phyloP scores from a whole-genome alignment of 768 basidiomycete species.

The Tulasnella sp. region DNA sequence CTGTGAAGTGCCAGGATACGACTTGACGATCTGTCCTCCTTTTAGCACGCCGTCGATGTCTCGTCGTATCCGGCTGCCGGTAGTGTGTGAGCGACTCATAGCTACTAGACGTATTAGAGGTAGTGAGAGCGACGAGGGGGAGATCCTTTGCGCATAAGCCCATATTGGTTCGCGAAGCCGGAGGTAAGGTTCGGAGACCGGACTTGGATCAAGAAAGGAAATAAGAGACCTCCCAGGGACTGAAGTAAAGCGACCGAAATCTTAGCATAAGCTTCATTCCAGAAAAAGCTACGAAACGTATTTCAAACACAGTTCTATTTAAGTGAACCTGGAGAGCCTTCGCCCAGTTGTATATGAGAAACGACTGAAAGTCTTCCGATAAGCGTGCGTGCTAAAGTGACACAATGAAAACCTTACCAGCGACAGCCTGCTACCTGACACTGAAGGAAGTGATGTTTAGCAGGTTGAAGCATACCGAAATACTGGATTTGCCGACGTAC shows the following conservation, averaged over 20 bases:
- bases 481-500: neutral
- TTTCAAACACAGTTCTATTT: no score
- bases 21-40: slow-evolving; percentile 5
- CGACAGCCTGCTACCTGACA: neutral
- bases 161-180: neutral
- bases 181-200: neutral
- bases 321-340: no score
- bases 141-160: no score
- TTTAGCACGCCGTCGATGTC: neutral
- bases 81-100: neutral
- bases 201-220: neutral
- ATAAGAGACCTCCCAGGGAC: neutral
- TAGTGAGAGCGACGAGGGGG: neutral
- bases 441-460: neutral
- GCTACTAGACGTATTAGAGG: neutral
- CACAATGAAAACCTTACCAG: neutral
- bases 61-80: neutral
- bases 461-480: neutral
- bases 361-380: neutral
- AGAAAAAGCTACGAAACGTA: no score
- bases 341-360: neutral
- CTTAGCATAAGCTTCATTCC: no score
- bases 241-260: no score
- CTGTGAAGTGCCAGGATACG: slow-evolving; percentile 41
- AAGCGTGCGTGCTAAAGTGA: neutral